Conservation (phyloP, 2,329 filamentous ascomycete genomes). For the Teratosphaeria viscida region DNA sequence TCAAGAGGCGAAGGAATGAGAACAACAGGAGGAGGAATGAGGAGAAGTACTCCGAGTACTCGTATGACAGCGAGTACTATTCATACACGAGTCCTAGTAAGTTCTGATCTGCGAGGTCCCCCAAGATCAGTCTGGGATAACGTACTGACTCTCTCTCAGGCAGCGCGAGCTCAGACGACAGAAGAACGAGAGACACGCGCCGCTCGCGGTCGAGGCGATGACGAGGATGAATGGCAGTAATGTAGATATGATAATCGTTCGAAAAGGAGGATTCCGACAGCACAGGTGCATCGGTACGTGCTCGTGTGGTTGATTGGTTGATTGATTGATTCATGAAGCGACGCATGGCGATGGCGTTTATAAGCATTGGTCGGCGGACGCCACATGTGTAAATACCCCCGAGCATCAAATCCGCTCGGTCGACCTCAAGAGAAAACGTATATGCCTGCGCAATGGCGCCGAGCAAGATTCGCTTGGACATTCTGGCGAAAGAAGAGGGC, state of each 20-base stretch:
- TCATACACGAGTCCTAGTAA: slow-evolving; percentile 34
- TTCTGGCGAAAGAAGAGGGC: neutral
- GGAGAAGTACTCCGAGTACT: slow-evolving; percentile 32
- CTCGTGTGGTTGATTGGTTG: neutral
- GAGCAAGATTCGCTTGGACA: neutral
- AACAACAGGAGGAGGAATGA: slow-evolving; percentile 23
- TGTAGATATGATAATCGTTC: neutral
- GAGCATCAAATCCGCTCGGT: neutral
- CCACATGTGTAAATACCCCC: neutral
- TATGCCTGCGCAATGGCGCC: neutral
- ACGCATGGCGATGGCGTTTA: neutral
- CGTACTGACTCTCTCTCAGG: slow-evolving; percentile 18
- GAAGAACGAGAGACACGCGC: slow-evolving; percentile 30
- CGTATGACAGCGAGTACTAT: slow-evolving; percentile 36
- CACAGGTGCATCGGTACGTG: neutral
- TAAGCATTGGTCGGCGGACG: neutral
- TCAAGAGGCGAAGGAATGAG: slow-evolving; percentile 34
- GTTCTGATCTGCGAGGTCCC: slow-evolving; percentile 14
- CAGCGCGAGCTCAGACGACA: slow-evolving; percentile 37
- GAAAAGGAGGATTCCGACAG: neutral
- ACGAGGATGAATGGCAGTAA: neutral
- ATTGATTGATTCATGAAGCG: neutral
- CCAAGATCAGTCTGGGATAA: neutral
- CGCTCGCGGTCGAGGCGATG: slow-evolving; percentile 10
- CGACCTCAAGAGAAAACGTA: neutral